These are phyloP conservation scores for Suhomyces xylopsoci DNA, from an alignment of 805 yeast species.

Conservation along the genomic window DNA sequence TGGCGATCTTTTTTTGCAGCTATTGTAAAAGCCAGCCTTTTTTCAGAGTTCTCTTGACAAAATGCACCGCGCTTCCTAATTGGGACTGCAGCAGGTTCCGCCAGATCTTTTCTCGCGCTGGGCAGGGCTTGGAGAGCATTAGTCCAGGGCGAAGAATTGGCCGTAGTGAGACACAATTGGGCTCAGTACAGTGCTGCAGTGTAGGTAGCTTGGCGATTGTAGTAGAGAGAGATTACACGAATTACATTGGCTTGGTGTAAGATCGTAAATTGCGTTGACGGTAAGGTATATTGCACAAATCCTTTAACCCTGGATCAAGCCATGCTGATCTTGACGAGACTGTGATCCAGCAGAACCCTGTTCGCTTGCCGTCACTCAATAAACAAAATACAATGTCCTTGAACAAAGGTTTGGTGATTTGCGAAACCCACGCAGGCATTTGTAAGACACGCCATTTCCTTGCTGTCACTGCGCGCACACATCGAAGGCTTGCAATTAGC, in stretches of 20 bases:
- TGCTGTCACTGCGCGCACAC: neutral
- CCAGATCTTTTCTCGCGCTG: neutral
- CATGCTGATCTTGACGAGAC: neutral
- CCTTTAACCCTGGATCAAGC: neutral
- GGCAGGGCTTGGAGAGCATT: neutral
- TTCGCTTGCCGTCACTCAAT: neutral
- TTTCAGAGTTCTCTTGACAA: neutral
- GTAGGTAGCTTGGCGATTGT: neutral
- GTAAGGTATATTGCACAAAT: neutral
- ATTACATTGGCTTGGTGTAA: neutral
- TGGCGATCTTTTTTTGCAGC: neutral
- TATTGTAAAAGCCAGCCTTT: conserved; percentile 1
- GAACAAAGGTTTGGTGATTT: neutral
- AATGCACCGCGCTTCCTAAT: neutral
- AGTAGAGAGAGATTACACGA: neutral
- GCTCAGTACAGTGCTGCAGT: neutral
- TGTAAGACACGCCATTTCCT: neutral
- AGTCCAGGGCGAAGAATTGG: neutral
- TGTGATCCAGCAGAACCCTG: neutral
- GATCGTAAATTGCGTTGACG: neutral
- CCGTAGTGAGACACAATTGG: neutral
- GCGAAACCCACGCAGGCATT: neutral
- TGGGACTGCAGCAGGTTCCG: neutral
- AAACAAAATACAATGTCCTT: neutral
- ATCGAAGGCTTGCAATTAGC: neutral